These are phyloP conservation scores for Gelatoporia subvermispora DNA, from an alignment of 768 basidiomycete species.

Conservation along the genomic window DNA sequence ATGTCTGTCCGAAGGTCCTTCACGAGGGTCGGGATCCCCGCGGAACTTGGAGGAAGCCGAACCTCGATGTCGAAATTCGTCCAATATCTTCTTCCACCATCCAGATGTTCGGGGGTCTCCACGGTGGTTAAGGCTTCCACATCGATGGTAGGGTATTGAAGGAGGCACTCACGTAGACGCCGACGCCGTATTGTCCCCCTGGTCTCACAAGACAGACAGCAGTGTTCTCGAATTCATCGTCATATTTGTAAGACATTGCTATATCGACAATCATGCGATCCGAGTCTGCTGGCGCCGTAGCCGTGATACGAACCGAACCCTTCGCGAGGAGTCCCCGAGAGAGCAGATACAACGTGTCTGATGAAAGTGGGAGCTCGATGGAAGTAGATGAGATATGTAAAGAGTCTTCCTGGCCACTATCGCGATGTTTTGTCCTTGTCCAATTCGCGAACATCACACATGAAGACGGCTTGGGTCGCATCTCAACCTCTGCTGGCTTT, in stretches of 20 bases:
- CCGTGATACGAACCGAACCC: slow-evolving; percentile 11
- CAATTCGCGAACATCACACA: too few relatives aligned
- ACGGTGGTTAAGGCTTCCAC: too few relatives aligned
- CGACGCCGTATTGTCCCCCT: slow-evolving; percentile 20
- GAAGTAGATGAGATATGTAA: slow-evolving; percentile 5
- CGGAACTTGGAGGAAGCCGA: slow-evolving; percentile 21
- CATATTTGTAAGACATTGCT: slow-evolving; percentile 10
- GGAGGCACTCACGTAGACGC: slow-evolving; percentile 23
- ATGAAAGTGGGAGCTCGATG: slow-evolving; percentile 9
- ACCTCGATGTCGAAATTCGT: slow-evolving; percentile 24
- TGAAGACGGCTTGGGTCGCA: too few relatives aligned
- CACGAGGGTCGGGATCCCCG: slow-evolving; percentile 17
- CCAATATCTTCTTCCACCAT: too few relatives aligned
- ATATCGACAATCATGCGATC: slow-evolving; percentile 19
- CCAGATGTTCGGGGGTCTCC: too few relatives aligned
- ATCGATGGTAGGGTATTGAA: too few relatives aligned
- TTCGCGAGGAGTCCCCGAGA: not conserved
- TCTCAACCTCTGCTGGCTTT: too few relatives aligned
- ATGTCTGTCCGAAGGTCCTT: slow-evolving; percentile 25
- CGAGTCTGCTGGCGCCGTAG: not conserved
- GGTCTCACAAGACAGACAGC: slow-evolving; percentile 18
- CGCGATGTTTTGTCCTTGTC: too few relatives aligned
- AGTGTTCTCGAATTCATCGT: slow-evolving; percentile 9
- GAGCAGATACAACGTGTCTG: not conserved
- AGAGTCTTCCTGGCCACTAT: not conserved